Evolutionary conservation across 148 eudicot species (phyloP), one percentile per base, ranked within the genome.

Genomic region (Vaccinium macrocarpon): DNA sequence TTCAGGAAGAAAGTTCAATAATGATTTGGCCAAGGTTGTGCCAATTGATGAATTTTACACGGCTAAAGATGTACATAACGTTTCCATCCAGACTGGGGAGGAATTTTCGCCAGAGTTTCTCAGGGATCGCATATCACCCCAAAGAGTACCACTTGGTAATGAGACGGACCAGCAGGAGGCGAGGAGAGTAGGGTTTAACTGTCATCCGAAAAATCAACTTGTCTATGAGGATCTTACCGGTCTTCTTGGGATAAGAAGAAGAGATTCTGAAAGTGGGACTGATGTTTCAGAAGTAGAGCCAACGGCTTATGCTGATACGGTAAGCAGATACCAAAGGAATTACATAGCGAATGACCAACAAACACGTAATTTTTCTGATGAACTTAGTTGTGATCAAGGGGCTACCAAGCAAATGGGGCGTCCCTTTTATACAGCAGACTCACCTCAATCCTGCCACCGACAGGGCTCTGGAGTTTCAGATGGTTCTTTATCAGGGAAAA

Each of bases 51-150:
- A 85, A 72, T 70, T 74, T 74, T 81, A 80, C 72, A 84, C 78
- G 23, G 88, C 77, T 61, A 88, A 83, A 80, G 50, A 78, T 87
- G 87, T 74, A 84, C 90, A 83, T 84, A 91, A 93, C 83, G 84
- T 94, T 68, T 96, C 95, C 83, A 77, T 92, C 82, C 97, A 93
- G 84, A 97, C 98, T 1, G 99, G 98, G 27, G 98, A 97, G 87
- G 98, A 92, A 85, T 95, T 97, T 83, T 95, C 95, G 18, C 83
- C 90, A 0, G 94, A 91, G 92, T 96, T 96, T 87, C 89, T 93
- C 74, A 89, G 93, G 81, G 97, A 93, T 74, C 91, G 97, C 82
- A 83, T 77, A 74, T 83, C 89, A 56, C 89, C 96, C 25, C 90
- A 80, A 87, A 83, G 82, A 75, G 55, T 38, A 49, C 92, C 85